phyloP scores from a whole-genome alignment of 1,284 basidiomycete species.

The Naganishia cerealis region DNA sequence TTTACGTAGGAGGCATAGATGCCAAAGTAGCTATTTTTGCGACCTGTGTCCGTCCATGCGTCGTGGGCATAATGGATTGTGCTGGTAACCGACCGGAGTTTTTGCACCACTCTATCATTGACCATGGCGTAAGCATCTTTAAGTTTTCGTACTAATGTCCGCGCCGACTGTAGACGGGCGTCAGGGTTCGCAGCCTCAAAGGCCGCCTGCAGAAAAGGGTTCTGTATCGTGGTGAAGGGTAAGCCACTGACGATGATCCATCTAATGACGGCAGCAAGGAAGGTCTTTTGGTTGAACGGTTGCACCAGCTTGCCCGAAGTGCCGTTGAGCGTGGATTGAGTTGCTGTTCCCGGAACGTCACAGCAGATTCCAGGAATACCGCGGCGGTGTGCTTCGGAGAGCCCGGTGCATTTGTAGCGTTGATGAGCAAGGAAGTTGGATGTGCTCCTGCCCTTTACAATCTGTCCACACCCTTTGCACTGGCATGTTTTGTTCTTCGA shows the following conservation, averaged over 20 bases:
- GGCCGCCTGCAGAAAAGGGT: background rate
- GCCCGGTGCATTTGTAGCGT: background rate
- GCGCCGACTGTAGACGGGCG: background rate
- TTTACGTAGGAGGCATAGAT: background rate
- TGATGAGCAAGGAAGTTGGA: background rate
- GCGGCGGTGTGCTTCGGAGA: background rate
- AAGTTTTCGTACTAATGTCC: background rate
- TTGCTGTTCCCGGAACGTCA: background rate
- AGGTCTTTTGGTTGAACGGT: background rate
- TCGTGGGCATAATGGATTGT: conserved; percentile 5
- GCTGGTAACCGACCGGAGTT: too few relatives aligned
- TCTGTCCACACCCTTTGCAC: background rate
- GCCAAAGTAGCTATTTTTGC: conserved; percentile 3
- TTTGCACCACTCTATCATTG: background rate
- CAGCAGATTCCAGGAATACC: background rate
- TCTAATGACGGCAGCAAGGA: background rate
- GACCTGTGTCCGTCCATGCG: conserved; percentile 4
- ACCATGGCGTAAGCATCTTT: background rate
- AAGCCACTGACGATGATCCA: background rate
- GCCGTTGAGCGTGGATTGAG: background rate
- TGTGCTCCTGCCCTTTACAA: background rate
- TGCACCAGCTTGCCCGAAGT: background rate
- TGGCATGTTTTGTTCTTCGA: background rate
- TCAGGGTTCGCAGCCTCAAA: background rate
- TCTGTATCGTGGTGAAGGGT: background rate